Conservation (phyloP, 2,329 filamentous ascomycete genomes). For the Colletotrichum euphorbiae region DNA sequence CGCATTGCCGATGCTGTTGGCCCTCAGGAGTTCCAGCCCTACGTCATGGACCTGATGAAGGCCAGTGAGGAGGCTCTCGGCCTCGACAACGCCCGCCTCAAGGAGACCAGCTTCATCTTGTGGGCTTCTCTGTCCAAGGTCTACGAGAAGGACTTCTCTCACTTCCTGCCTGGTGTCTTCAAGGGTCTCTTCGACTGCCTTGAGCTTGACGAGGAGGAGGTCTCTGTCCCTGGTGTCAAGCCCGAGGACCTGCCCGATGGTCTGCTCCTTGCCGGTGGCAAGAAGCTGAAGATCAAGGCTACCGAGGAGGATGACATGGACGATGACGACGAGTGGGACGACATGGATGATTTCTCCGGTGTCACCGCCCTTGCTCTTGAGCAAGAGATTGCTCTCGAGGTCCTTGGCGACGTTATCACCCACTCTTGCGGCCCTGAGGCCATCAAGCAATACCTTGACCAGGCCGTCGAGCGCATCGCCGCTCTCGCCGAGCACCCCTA, state of each 20-base stretch:
- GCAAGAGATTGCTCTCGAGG: constrained; percentile 97
- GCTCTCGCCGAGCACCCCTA: constrained; percentile 89
- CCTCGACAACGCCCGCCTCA: constrained; percentile 88
- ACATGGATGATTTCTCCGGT: constrained; percentile 85
- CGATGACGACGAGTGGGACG: constrained; percentile 81
- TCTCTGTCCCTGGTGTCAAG: constrained; percentile 81
- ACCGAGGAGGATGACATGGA: constrained; percentile 67
- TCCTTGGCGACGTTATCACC: constrained; percentile 91
- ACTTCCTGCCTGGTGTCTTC: constrained; percentile 82
- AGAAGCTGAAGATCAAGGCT: constrained; percentile 83
- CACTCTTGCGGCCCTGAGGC: constrained; percentile 83
- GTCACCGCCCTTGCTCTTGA: constrained; percentile 92
- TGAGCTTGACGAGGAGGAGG: constrained; percentile 89
- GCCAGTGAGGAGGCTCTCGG: constrained; percentile 91
- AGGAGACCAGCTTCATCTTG: constrained; percentile 96
- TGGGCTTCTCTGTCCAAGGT: constrained; percentile 97
- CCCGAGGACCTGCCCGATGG: constrained; percentile 61
- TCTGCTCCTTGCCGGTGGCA: constrained; percentile 81
- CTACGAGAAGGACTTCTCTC: constrained; percentile 85
- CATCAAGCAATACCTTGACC: constrained; percentile 84
- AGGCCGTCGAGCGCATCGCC: constrained; percentile 84
- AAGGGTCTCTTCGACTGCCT: constrained; percentile 86
- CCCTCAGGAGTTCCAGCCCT: constrained; percentile 86
- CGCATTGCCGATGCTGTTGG: constrained; percentile 93
- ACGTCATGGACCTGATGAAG: constrained; percentile 89